A percentile compares a stretch with the other conserved stretches of the same genome.
Conservation (phyloP, 345 rosid species). For the Melastoma malabathricum region DNA sequence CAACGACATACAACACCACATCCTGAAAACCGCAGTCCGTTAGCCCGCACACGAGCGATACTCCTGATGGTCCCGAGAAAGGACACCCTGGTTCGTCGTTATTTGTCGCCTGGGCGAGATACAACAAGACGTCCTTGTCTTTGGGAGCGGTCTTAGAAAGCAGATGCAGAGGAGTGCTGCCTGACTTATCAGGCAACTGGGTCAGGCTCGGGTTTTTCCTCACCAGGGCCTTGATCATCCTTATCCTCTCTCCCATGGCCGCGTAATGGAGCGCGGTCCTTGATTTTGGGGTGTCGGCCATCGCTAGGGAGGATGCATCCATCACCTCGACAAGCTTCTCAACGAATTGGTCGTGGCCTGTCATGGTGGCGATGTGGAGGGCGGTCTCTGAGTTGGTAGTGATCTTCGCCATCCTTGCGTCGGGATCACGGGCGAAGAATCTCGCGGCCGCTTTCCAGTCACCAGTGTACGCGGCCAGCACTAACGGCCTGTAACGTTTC, state of each 20-base stretch:
- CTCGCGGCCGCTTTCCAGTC: background rate
- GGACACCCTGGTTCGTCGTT: background rate
- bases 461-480: background rate
- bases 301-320: background rate
- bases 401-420: background rate
- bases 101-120: background rate
- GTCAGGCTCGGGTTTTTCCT: background rate
- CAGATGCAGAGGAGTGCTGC: background rate
- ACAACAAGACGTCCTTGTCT: background rate
- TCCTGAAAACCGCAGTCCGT: too few species aligned
- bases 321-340: background rate
- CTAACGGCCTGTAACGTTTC: background rate
- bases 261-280: background rate
- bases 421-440: background rate
- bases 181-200: background rate
- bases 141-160: background rate
- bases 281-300: background rate
- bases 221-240: conserved; percentile 3
- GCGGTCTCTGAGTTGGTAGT: background rate
- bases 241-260: background rate
- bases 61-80: background rate
- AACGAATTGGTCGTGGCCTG: background rate
- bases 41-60: too few species aligned
- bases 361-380: background rate
- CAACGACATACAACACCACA: too few species aligned